These are phyloP conservation scores for Calonectria henricotiae DNA, from an alignment of 2,329 filamentous ascomycete species.

Conservation along the genomic window DNA sequence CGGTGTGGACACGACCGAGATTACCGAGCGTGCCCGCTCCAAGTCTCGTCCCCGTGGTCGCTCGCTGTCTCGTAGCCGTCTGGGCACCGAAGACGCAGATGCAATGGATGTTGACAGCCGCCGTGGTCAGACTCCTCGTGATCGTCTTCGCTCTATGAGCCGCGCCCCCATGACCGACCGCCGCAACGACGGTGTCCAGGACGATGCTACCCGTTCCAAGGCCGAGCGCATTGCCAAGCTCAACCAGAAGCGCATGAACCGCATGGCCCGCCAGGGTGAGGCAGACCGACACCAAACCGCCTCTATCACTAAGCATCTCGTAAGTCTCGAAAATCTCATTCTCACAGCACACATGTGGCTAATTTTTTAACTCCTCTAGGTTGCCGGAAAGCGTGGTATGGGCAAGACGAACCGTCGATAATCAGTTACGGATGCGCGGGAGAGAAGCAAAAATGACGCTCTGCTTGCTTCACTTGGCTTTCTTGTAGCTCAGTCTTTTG, in stretches of 20 bases:
- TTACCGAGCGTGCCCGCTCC: slow-evolving; percentile 81
- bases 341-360: slow-evolving; percentile 22
- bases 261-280: slow-evolving; percentile 97
- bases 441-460: slow-evolving; percentile 46
- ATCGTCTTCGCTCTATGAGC: slow-evolving; percentile 82
- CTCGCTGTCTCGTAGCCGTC: slow-evolving; percentile 75
- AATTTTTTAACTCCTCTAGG: slow-evolving; percentile 64
- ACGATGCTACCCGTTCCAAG: slow-evolving; percentile 79
- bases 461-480: slow-evolving; percentile 41
- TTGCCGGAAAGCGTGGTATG: slow-evolving; percentile 92
- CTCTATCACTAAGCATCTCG: slow-evolving; percentile 90
- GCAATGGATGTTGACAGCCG: slow-evolving; percentile 81
- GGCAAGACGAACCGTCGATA: slow-evolving; percentile 87
- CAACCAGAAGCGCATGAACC: slow-evolving; percentile 98
- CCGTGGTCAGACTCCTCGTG: slow-evolving; percentile 62
- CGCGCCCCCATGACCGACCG: slow-evolving; percentile 76
- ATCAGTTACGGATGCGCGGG: slow-evolving; percentile 6
- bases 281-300: slow-evolving; percentile 91
- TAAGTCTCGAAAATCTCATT: slow-evolving; percentile 66
- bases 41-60: slow-evolving; percentile 79
- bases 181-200: slow-evolving; percentile 83
- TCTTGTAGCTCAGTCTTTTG: slow-evolving; percentile 47
- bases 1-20: slow-evolving; percentile 85
- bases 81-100: slow-evolving; percentile 76
- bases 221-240: slow-evolving; percentile 91